Base-by-base conservation (phyloP, 176 grass and related monocot genomes). In the Tillandsia fasciculata region DNA sequence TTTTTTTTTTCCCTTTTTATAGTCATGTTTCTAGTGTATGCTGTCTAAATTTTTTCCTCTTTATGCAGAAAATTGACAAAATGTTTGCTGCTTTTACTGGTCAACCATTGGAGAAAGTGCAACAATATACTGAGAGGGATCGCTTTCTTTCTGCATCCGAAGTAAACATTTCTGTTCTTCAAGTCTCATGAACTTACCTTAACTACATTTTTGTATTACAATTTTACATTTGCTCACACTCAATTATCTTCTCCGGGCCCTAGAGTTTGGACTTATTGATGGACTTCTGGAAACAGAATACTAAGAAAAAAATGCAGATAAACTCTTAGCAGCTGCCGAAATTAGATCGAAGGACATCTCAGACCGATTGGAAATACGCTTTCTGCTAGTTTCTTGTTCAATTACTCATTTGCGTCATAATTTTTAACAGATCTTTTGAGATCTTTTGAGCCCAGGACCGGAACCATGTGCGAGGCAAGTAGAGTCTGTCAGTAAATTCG, bases 61-160 rank as follows among this genome's bases (percentile, higher is more conserved):
- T 78, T 77, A 9, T 79, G 84, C 83, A 99, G 94, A 99, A 92
- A 99, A 91, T 99, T 23, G 94, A 99, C 79, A 87, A 82, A 83
- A 99, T 99, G 94, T 90, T 87, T 90, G 75, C 86, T 82, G 77
- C 80, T 66, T 99, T 99, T 76, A 99, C 94, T 11, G 94, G 94
- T 17, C 84, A 87, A 86, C 64, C 84, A 49, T 65, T 99, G 42
- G 94, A 99, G 68, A 80, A 85, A 64, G 87, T 99, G 70, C 86
- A 88, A 50, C 75, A 80, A 72, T 99, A 86, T 78, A 99, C 90
- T 27, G 94, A 97, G 82, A 90, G 89, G 78, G 89, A 99, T 86
- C 74, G 80, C 11, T 99, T 93, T 75, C 84, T 99, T 68, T 92
- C 94, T 51, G 70, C 87, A 33, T 84, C 86, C 10, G 94, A 99